These are phyloP conservation scores for Apiotrichum mycotoxinovorans DNA, from an alignment of 1,284 basidiomycete species.

Conservation along the genomic window DNA sequence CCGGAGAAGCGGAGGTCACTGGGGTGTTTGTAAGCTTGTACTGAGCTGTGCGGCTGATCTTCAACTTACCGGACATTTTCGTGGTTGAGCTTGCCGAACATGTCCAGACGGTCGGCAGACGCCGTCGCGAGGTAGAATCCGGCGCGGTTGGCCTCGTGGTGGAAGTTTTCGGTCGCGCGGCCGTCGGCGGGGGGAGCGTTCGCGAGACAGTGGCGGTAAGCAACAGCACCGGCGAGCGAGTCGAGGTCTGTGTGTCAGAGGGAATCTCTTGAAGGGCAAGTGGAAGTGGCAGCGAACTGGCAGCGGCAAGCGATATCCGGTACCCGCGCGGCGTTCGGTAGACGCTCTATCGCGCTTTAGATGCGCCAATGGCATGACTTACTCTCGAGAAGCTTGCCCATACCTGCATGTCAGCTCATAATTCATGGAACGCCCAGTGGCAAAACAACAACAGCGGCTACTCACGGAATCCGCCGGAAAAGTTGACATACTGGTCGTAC, in stretches of 20 bases:
- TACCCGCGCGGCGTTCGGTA: too few relatives aligned
- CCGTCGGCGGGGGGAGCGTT: constrained; percentile 13
- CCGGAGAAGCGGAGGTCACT: constrained; percentile 69
- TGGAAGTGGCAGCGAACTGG: too few relatives aligned
- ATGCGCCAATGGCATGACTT: too few relatives aligned
- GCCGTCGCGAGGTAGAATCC: constrained; percentile 80
- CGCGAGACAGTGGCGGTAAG: constrained; percentile 70
- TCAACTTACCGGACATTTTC: constrained; percentile 49
- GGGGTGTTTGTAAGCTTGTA: constrained; percentile 50
- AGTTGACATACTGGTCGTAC: constrained; percentile 47
- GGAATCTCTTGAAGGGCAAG: too few relatives aligned
- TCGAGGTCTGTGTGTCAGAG: constrained; percentile 58
- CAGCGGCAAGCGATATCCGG: too few relatives aligned
- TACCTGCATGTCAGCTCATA: constrained; percentile 27
- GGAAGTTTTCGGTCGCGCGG: constrained; percentile 41
- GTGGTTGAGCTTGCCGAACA: constrained; percentile 44
- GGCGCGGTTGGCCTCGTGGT: constrained; percentile 58
- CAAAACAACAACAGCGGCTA: not conserved
- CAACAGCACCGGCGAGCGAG: constrained; percentile 73
- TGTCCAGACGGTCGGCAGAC: constrained; percentile 63
- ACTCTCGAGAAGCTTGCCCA: constrained; percentile 51
- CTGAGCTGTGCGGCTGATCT: not conserved
- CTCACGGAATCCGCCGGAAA: constrained; percentile 47
- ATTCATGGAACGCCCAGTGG: not conserved
- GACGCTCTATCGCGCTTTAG: too few relatives aligned